Percentiles rank a stretch among this genome's conserved stretches.
Evolutionary conservation across 202 grass and related monocot species (phyloP).

Genomic region (Schoenoplectus tabernaemontani): DNA sequence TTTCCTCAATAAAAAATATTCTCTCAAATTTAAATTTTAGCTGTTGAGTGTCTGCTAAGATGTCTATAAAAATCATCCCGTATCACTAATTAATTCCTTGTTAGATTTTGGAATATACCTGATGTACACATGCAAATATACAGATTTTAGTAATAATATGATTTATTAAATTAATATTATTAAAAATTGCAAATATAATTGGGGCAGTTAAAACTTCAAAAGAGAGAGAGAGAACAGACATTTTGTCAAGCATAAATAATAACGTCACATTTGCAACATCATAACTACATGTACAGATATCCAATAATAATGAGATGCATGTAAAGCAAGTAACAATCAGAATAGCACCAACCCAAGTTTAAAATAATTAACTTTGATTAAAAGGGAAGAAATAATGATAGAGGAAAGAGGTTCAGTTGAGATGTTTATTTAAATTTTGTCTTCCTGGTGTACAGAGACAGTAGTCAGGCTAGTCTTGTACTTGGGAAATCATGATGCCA

Average conservation of each 20-base stretch:
- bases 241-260: background rate
- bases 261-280: background rate
- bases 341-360: background rate
- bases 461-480: slow-evolving; percentile 18
- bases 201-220: background rate
- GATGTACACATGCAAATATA: too few species aligned
- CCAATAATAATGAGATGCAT: background rate
- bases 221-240: background rate
- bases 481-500: slow-evolving; percentile 1
- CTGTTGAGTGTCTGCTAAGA: background rate
- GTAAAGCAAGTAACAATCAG: background rate
- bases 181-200: background rate
- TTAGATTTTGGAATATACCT: too few species aligned
- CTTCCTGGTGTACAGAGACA: slow-evolving; percentile 14
- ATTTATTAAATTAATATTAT: too few species aligned
- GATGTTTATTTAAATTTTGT: slow-evolving; percentile 10
- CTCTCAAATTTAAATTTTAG: background rate
- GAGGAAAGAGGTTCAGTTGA: slow-evolving; percentile 5
- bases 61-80: too few species aligned
- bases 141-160: too few species aligned
- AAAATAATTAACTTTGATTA: slow-evolving; percentile 26
- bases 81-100: too few species aligned
- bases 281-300: background rate
- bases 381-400: slow-evolving; percentile 25
- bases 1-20: background rate